These are phyloP conservation scores for Hibiscus syriacus DNA, from an alignment of 345 rosid genomes.

Conservation along the genomic window DNA sequence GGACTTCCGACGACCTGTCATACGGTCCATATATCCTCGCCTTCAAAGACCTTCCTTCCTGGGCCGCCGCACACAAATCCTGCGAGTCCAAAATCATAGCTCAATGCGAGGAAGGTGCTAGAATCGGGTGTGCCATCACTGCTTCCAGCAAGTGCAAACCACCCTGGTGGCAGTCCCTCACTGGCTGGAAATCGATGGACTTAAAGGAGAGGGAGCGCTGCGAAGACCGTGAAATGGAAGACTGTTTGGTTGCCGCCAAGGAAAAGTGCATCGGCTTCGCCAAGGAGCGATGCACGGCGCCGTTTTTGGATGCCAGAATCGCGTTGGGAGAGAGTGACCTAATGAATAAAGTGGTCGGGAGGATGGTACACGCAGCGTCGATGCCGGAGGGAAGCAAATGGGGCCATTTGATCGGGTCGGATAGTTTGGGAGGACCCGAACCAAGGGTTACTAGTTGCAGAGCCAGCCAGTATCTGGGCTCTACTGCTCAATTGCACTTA, in stretches of 20 bases:
- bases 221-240: slow-evolving; percentile 68
- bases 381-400: slow-evolving; percentile 28
- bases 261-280: slow-evolving; percentile 64
- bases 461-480: slow-evolving; percentile 33
- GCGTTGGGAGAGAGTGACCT: slow-evolving; percentile 19
- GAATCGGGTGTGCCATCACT: slow-evolving; percentile 78
- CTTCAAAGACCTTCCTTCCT: slow-evolving; percentile 49
- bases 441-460: slow-evolving; percentile 21
- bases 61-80: slow-evolving; percentile 47
- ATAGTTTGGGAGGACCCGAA: slow-evolving; percentile 13
- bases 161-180: slow-evolving; percentile 61
- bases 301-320: slow-evolving; percentile 61
- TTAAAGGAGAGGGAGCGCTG: slow-evolving; percentile 59
- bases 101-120: slow-evolving; percentile 74
- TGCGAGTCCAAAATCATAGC: slow-evolving; percentile 36
- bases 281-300: slow-evolving; percentile 37
- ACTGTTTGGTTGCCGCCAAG: slow-evolving; percentile 49
- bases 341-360: slow-evolving; percentile 21
- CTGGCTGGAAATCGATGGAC: slow-evolving; percentile 26
- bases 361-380: slow-evolving; percentile 36
- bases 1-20: slow-evolving; percentile 31
- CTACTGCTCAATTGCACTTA: neutral
- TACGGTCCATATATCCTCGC: slow-evolving; percentile 52
- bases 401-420: slow-evolving; percentile 23
- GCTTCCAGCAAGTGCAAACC: slow-evolving; percentile 71